Base-by-base conservation (phyloP, 1,284 basidiomycete species). In the Inonotus hispidus region DNA sequence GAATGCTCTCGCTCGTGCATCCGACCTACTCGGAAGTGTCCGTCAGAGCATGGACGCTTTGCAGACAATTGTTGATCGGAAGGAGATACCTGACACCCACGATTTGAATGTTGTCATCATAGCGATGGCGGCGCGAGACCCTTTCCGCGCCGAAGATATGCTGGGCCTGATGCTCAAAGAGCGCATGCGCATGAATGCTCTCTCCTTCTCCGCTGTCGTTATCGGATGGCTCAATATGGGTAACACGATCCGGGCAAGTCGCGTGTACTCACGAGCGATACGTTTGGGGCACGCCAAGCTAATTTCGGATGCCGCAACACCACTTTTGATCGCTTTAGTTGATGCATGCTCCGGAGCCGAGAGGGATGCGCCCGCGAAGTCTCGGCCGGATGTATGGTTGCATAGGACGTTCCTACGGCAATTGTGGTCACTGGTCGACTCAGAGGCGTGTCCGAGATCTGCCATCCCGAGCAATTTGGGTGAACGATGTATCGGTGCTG, bases 41-140 rank as follows among this genome's bases (percentile, higher is more conserved):
- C 55, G 67, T 43, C 73, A 78, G 45, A 84, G 82, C 1, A 75
- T 85, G 61, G 64, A 70, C 13, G 69, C 75, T n/a, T 74, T 89
- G 66, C 72, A 73, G 59, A 63, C 77, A 53, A 68, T 87, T 47
- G 67, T 82, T 45, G 64, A 69, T 21, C 80, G 83, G 46, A 72
- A 70, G 59, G 79, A 84, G 67, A 68, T 80, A 57, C 84, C 85
- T 14, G 85, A 89, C 68, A 63, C 78, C 50, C 73, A 81, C 66
- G 87, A 90, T 67, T 72, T 86, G 57, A 87, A 87, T 67, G 80
- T 90, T 55, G 79, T 77, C 52, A 74, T 90, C 55, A 74, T 74
- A 2, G 80, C 78, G 14, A 71, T 88, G 61, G 81, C 85, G 25
- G 73, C 76, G 65, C 70, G 78, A 64, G 72, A 79, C 57, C 80